phyloP scores from a whole-genome alignment of 805 yeast species.

The Yamadazyma paraphyllophila region DNA sequence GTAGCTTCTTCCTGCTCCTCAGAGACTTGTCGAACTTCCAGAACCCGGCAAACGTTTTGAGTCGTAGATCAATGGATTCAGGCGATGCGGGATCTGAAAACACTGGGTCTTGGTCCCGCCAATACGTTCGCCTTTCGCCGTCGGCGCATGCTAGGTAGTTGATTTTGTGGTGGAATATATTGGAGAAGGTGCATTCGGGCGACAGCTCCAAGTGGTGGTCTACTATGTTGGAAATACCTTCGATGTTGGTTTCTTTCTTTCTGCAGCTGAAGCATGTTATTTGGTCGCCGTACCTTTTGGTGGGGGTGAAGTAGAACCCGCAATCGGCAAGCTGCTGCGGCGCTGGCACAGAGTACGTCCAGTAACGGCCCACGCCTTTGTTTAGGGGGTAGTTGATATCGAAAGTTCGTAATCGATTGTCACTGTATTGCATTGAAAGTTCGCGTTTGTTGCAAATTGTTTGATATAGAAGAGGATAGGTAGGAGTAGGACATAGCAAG shows the following conservation, averaged over 20 bases:
- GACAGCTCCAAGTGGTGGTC: constrained; percentile 19
- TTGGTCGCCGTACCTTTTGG: constrained; percentile 44
- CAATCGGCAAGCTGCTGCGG: constrained; percentile 43
- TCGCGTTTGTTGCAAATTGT: constrained; percentile 6
- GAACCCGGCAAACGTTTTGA: constrained; percentile 35
- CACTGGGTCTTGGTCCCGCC: constrained; percentile 18
- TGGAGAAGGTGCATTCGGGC: constrained; percentile 20
- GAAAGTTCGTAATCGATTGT: constrained; percentile 21
- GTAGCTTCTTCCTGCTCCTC: constrained; percentile 2
- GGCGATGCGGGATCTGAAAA: constrained; percentile 35
- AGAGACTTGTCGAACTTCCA: constrained; percentile 52
- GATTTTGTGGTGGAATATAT: constrained; percentile 15
- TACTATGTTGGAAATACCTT: constrained; percentile 17
- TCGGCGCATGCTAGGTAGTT: constrained; percentile 6
- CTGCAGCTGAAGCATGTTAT: constrained; percentile 61
- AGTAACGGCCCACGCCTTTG: constrained; percentile 16
- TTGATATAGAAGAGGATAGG: background rate
- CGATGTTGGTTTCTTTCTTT: constrained; percentile 26
- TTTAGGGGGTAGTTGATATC: constrained; percentile 15
- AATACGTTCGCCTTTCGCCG: constrained; percentile 5
- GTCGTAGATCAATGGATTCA: constrained; percentile 31
- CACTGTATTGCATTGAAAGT: constrained; percentile 19
- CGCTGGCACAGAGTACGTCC: constrained; percentile 20
- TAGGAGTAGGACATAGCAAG: background rate
- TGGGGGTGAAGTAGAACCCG: constrained; percentile 63